Base-by-base conservation (phyloP, 352 stramenopile species). In the Elongisporangium undulatum region DNA sequence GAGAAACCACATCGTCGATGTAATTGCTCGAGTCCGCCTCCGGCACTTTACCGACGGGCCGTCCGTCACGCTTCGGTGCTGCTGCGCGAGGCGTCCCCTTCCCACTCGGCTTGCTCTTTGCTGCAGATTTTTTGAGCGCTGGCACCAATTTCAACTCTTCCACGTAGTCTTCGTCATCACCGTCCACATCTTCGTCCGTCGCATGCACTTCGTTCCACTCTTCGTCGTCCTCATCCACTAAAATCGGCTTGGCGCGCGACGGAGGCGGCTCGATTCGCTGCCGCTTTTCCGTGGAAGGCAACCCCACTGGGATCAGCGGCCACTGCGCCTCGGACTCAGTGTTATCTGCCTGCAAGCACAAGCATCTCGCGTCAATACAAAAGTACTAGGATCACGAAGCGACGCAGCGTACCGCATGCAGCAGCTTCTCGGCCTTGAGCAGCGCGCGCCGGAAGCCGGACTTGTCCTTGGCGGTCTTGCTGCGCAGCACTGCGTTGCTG, bases 341-440 rank as follows among this genome's bases (percentile, higher is more conserved):
- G 9, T 41, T 41, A 41, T 41, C 29, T 2, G 29, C 29, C 29
- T 41, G 26, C 8, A 15, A 41, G 29, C 9, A n/a, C n/a, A n/a
- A n/a, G 29, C 29, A 41, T 9, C 17, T 34, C 15, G 62, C 62
- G 12, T 64, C 59, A 39, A 59, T 6, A 54, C 34, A 53, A 22
- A 58, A 58, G 10, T n/a, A 8, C 55, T 6, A 52, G 50, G 12
- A 67, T 16, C 22, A 10, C 13, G 39, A 29, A 29, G 19, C 55
- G 4, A 51, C 51, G 8, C 55, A 9, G 41, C 71, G 52, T 56
- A 85, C 75, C 71, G 82, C 64, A 51, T 87, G 77, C 56, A 85
- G 55, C 48, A 87, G 50, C 34, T 75, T 50, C 12, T 59, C 23
- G 4, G 74, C 75, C 41, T 78, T 74, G 6, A 56, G n/a, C 0